Evolutionary conservation across 2,329 filamentous ascomycete species (phyloP), one percentile per base, ranked within the genome.

Genomic region (Cladosporium halotolerans): DNA sequence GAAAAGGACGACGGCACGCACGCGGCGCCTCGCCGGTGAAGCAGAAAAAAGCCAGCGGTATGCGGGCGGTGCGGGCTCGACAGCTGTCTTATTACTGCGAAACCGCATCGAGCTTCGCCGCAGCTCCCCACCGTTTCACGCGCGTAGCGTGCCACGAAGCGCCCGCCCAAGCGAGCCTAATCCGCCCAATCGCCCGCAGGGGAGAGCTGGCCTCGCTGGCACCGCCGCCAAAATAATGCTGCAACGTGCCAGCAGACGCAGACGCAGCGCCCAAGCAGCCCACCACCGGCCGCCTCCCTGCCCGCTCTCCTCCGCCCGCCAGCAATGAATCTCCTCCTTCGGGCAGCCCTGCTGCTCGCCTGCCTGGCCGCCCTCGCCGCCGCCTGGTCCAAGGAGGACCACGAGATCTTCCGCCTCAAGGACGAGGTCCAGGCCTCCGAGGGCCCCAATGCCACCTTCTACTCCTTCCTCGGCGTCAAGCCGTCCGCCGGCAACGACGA

Each of bases 361-460:
- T 73, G 86, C 62, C 72, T 89, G 60, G 80, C 80, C 56, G 78
- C 83, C 38, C 72, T 91, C 57, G 81, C 81, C 55, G 80, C 83
- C 46, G 88, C 88, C 44, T 96, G 90, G 89, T 83, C 82, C 54
- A 93, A 93, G 72, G 88, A 88, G 95, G 93, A 99, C 73, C 89
- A 95, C 68, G 93, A 99, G 74, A 97, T 99, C 75, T 99, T 99
- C 77, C 88, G 90, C 63, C 79, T 99, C 58, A 86, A 86, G 66
- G 90, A 96, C 74, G 93, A 97, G 70, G 81, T 99, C 53, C 75
- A 81, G 56, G 73, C 82, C 42, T 76, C 83, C 60, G 88, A 96
- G 70, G 90, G 93, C 54, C 66, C 77, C 48, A 85, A 88, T 58
- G 80, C 89, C 56, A 93, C 88, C 63, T 99, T 99, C 73, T 99